A percentile compares a stretch with the other conserved stretches of the same genome.
Evolutionary conservation across 257 asterid genomes (phyloP).

Genomic region (Solanum chiquidenum): DNA sequence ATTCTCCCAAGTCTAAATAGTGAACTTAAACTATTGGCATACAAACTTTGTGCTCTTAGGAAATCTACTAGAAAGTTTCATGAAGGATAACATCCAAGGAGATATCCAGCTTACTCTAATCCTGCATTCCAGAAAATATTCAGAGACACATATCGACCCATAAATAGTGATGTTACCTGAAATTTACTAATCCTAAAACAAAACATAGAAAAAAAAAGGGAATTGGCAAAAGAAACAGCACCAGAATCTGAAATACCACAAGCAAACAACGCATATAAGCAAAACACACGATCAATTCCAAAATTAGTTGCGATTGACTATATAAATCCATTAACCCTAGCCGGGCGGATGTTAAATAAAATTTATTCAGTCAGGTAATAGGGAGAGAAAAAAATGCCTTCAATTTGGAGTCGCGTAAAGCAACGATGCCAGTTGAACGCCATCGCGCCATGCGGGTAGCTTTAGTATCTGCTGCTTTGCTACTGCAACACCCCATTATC

Average conservation of each 20-base stretch:
- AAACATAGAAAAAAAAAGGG: neutral
- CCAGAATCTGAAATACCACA: neutral
- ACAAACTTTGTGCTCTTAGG: neutral
- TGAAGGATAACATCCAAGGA: neutral
- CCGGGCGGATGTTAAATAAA: neutral
- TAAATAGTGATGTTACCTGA: neutral
- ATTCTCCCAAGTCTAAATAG: neutral
- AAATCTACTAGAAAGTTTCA: neutral
- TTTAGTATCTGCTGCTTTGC: conserved; percentile 52
- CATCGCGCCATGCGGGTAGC: conserved; percentile 58
- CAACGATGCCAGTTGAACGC: conserved; percentile 98
- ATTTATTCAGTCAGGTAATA: neutral
- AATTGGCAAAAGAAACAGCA: neutral
- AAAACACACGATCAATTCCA: neutral
- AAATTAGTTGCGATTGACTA: neutral
- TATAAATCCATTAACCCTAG: neutral
- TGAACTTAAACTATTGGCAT: neutral
- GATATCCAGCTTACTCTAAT: neutral
- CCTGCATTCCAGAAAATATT: neutral
- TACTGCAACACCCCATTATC: conserved; percentile 70
- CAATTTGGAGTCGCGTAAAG: conserved; percentile 84
- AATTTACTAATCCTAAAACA: neutral
- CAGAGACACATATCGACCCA: neutral
- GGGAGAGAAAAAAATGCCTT: conserved; percentile 35
- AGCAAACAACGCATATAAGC: neutral